Evolutionary conservation across 1,284 basidiomycete species (phyloP).

Genomic region (Leccinum subfulvum): DNA sequence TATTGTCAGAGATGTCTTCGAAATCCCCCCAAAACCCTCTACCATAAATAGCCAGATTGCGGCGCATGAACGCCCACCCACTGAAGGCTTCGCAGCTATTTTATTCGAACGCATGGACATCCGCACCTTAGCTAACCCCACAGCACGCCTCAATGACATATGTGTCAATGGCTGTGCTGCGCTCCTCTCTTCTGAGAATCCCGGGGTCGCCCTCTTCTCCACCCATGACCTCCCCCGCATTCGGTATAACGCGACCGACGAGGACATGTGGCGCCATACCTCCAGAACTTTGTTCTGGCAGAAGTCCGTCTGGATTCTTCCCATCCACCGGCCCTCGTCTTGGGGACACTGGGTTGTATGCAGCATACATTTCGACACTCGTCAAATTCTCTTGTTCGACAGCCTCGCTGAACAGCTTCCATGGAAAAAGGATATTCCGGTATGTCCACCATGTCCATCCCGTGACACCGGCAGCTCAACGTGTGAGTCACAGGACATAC

Average conservation of each 20-base stretch:
- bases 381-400: conserved; percentile 11
- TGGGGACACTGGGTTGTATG: conserved; percentile 18
- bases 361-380: background rate
- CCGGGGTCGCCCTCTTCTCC: background rate
- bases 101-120: background rate
- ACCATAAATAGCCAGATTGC: background rate
- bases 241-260: background rate
- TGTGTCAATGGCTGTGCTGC: background rate
- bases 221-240: background rate
- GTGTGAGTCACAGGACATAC: background rate
- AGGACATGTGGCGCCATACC: background rate
- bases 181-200: background rate
- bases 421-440: conserved; percentile 5
- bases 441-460: background rate
- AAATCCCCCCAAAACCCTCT: background rate
- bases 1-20: background rate
- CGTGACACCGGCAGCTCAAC: too few relatives aligned
- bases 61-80: background rate
- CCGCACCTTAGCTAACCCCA: background rate
- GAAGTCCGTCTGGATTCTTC: conserved; percentile 17
- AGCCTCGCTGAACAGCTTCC: conserved; percentile 10
- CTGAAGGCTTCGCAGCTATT: background rate
- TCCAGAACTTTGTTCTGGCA: conserved; percentile 12
- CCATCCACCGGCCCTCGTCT: conserved; percentile 5
- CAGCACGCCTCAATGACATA: background rate